Base-by-base conservation (phyloP, 176 grass and related monocot species). In the Raddia distichophylla region DNA sequence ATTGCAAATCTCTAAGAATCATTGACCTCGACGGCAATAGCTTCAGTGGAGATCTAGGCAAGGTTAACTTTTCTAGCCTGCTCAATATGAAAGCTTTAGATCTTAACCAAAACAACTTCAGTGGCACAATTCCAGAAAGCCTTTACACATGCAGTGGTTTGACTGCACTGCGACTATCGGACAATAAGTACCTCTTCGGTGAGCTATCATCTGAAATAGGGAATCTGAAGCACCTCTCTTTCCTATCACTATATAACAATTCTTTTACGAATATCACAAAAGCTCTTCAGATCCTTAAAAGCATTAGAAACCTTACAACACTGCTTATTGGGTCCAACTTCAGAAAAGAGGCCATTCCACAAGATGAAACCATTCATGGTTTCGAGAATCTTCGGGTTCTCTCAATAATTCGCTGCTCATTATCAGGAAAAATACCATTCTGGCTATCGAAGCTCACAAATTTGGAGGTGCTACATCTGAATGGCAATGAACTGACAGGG, bases 401-500 rank as follows among this genome's bases (percentile, higher is more conserved):
- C 10, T 17, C 11, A 11, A 16, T 90, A 3, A 5, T 0, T 8
- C 9, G 6, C 0, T 82, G 83, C 16, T 7, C 3, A 34, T 50
- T 81, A 40, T 82, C 32, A 1, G 88, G 79, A 27, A 12, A 71
- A 9, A 80, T 91, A 80, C 89, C 89, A 45, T 10, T 2, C 2
- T 87, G 84, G 84, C 0, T 88, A 71, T 84, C 80, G 1, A 81
- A 81, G 8, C 59, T 91, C 0, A 8, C 1, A 64, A 88, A 81
- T 2, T 53, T 91, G 51, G 3, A 66, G 3, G 3, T 82, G 0
- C 2, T 91, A 10, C 2, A 10, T 8, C 35, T 91, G 8, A 1
- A 8, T 2, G 7, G 1, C 48, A 91, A 91, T 50, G 43, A 45
- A 60, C 81, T 91, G 13, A 77, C 13, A 3, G 89, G 89, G 7